Base-by-base conservation (phyloP, 2,329 filamentous ascomycete genomes). In the Aureobasidium subglaciale region DNA sequence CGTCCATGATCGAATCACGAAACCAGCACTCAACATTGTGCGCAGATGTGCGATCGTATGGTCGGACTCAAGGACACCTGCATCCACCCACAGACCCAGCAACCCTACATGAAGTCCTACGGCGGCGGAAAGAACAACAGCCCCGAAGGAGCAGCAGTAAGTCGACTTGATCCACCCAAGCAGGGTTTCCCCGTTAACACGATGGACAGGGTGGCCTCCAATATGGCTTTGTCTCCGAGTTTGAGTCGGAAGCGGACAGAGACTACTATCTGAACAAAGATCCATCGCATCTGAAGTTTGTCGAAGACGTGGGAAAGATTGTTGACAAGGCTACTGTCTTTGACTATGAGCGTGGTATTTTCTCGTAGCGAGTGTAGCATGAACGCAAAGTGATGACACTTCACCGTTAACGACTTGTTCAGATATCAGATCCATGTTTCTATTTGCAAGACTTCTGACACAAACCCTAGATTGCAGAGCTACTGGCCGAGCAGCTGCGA, bases 201-300 rank as follows among this genome's bases (percentile, higher is more conserved):
- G n/a, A n/a, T n/a, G 15, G 4, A 42, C 46, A 71, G 84, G 75
- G 78, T 46, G 85, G 79, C 0, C 80, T 85, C 49, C 84, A 84
- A 0, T 86, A 90, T 65, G 83, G 76, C 0, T 90, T 90, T 59
- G 78, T 90, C 2, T 76, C 79, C 20, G 80, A 87, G 62, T 90
- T 90, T 57, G 76, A 78, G 9, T 84, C 68, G 20, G 73, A 73
- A 16, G 78, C 81, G 59, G 86, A 90, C 64, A 74, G 85, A 43
- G 77, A 83, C 58, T 89, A 88, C 63, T 90, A 90, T 65, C 69
- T 86, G 6, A 68, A 79, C 50, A 70, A 81, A 27, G 87, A 90
- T 62, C 83, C 84, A 1, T 78, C 70, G 8, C 86, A 90, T 65
- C 69, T 75, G 32, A 78, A 68, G 0, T 88, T 88, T 61, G 72